Evolutionary conservation across 1,139 yeast genomes (phyloP).

Genomic region (Hyphopichia burtonii): DNA sequence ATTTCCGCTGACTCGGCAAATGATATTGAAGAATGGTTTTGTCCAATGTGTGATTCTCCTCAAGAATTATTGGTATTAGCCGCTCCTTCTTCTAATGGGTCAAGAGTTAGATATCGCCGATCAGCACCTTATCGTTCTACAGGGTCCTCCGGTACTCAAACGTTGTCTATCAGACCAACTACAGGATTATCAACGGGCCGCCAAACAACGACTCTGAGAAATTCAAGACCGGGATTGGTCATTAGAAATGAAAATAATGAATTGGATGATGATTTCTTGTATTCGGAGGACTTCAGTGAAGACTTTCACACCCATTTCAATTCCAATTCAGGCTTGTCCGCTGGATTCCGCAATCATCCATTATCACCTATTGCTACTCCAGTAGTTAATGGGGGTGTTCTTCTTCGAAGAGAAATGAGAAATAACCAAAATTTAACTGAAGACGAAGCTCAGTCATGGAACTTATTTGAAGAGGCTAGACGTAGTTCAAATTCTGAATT

Average conservation of each 20-base stretch:
- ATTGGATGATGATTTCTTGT: conserved; percentile 35
- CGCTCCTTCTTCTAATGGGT: background rate
- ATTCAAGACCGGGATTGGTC: conserved; percentile 16
- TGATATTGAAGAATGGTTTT: conserved; percentile 28
- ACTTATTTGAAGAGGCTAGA: conserved; percentile 34
- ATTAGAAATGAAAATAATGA: conserved; percentile 35
- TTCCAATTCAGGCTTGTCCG: too few relatives aligned
- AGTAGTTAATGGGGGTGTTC: conserved; percentile 42
- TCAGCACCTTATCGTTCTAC: background rate
- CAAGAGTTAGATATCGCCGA: background rate
- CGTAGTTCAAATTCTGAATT: background rate
- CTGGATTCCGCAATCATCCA: background rate
- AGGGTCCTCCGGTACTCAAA: background rate
- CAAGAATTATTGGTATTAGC: conserved; percentile 23
- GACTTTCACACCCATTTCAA: too few relatives aligned
- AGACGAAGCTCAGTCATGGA: conserved; percentile 44
- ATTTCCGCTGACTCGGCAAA: conserved; percentile 6
- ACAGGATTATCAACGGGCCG: background rate
- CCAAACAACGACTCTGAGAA: background rate
- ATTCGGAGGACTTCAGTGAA: conserved; percentile 13
- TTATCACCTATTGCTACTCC: conserved; percentile 9
- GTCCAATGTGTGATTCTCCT: conserved; percentile 43
- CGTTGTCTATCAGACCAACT: background rate
- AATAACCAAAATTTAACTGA: conserved; percentile 27
- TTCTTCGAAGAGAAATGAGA: conserved; percentile 35